Conservation (phyloP, 192 early-diverging fungal genomes). For the Backusella morwellensis region DNA sequence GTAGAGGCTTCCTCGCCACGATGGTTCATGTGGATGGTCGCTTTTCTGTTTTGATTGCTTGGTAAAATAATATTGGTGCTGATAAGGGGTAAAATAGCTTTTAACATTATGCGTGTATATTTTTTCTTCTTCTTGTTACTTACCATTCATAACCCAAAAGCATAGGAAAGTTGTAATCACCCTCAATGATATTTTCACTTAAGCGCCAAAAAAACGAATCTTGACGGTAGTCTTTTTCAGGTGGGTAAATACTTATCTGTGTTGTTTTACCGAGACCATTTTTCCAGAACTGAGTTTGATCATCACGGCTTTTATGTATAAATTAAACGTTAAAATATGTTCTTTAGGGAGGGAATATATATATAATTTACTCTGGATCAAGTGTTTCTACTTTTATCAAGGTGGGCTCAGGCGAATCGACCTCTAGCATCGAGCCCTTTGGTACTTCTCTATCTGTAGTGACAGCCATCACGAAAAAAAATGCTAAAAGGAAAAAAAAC, state of each 20-base stretch:
- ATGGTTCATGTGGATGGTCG: conserved; percentile 48
- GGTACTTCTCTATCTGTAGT: background rate
- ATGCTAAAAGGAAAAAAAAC: background rate
- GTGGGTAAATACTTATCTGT: conserved; percentile 57
- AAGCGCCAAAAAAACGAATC: conserved; percentile 63
- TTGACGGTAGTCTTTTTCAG: conserved; percentile 34
- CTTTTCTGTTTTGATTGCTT: conserved; percentile 16
- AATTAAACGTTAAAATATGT: background rate
- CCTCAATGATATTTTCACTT: conserved; percentile 26
- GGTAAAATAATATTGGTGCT: conserved; percentile 36
- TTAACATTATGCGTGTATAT: background rate
- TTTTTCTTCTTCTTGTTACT: background rate
- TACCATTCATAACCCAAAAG: conserved; percentile 60
- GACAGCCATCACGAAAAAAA: background rate
- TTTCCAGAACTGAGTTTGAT: conserved; percentile 48
- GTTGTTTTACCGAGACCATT: conserved; percentile 62
- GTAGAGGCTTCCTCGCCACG: conserved; percentile 48
- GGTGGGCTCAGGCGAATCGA: conserved; percentile 30
- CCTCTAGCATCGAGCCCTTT: conserved; percentile 25
- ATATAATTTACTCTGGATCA: conserved; percentile 17
- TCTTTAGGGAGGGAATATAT: background rate
- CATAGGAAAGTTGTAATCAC: conserved; percentile 43
- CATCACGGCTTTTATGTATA: conserved; percentile 14
- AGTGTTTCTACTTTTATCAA: conserved; percentile 14
- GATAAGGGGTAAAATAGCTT: background rate